Conservation (phyloP, 148 eudicot genomes). For the Rhododendron ferrugineum region DNA sequence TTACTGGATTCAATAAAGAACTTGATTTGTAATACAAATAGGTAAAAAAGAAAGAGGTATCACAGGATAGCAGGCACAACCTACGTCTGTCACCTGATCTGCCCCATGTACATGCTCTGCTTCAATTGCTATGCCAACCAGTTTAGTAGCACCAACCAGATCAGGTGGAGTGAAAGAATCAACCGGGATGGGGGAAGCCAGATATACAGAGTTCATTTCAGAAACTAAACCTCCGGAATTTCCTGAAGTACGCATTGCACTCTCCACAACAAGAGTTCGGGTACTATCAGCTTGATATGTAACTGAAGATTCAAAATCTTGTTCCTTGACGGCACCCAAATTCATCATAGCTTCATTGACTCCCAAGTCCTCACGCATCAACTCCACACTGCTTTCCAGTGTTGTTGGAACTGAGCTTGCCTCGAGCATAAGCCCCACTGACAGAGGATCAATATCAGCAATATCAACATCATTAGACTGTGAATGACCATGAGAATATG, state of each 20-base stretch:
- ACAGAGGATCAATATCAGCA: constrained; percentile 20
- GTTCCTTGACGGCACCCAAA: constrained; percentile 12
- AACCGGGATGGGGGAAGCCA: constrained; percentile 8
- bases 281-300: constrained; percentile 12
- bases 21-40: neutral
- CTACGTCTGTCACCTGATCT: constrained; percentile 84
- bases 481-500: constrained; percentile 15
- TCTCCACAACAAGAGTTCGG: constrained; percentile 9
- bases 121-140: constrained; percentile 21
- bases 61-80: constrained; percentile 65
- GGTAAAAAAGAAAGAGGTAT: neutral
- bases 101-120: constrained; percentile 25
- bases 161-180: constrained; percentile 12
- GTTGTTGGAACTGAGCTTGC: constrained; percentile 4
- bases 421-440: constrained; percentile 15
- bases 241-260: constrained; percentile 13
- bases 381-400: constrained; percentile 15
- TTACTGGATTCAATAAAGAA: neutral
- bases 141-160: constrained; percentile 14
- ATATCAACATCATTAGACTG: constrained; percentile 15
- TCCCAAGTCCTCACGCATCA: constrained; percentile 21
- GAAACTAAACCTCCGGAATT: constrained; percentile 10
- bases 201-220: constrained; percentile 15
- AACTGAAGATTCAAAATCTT: constrained; percentile 3
- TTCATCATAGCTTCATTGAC: constrained; percentile 11